Evolutionary conservation across 306 rosid species (phyloP).

Genomic region (Prunus dulcis): DNA sequence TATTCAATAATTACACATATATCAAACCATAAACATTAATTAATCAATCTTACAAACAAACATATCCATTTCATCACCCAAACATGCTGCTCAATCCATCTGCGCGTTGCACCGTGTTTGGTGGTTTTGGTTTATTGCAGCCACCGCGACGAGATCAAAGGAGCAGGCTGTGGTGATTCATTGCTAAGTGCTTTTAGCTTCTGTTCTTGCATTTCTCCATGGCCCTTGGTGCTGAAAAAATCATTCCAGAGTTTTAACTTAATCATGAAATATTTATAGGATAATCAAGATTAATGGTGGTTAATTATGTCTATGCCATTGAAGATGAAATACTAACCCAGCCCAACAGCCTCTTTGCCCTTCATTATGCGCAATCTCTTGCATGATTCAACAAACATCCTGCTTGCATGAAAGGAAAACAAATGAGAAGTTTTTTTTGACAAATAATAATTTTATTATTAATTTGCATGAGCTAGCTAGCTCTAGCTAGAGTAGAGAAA

Average conservation of each 20-base stretch:
- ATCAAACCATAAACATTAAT: slow-evolving; percentile 18
- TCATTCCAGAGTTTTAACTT: neutral
- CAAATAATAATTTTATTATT: neutral
- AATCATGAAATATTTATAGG: neutral
- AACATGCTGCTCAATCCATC: slow-evolving; percentile 53
- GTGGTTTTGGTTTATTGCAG: neutral
- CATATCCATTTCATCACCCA: slow-evolving; percentile 27
- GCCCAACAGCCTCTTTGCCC: slow-evolving; percentile 92
- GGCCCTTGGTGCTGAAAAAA: slow-evolving; percentile 74
- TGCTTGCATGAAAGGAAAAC: slow-evolving; percentile 16
- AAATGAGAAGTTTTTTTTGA: too few relatives aligned
- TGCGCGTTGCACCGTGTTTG: slow-evolving; percentile 15
- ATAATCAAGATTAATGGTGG: neutral
- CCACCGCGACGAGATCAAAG: slow-evolving; percentile 29
- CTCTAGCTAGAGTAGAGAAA: neutral
- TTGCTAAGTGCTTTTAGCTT: slow-evolving; percentile 33
- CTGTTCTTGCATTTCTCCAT: slow-evolving; percentile 85
- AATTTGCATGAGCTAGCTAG: too few relatives aligned
- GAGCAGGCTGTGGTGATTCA: slow-evolving; percentile 37
- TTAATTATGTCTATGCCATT: too few relatives aligned
- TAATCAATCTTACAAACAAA: slow-evolving; percentile 30
- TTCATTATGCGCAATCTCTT: slow-evolving; percentile 91
- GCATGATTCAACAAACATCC: slow-evolving; percentile 97
- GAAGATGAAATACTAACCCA: slow-evolving; percentile 45
- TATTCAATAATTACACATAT: slow-evolving; percentile 21